Percentiles rank a stretch among this genome's conserved stretches.
phyloP scores from a whole-genome alignment of 2,329 filamentous ascomycete species.

The Ophiostoma australiae region DNA sequence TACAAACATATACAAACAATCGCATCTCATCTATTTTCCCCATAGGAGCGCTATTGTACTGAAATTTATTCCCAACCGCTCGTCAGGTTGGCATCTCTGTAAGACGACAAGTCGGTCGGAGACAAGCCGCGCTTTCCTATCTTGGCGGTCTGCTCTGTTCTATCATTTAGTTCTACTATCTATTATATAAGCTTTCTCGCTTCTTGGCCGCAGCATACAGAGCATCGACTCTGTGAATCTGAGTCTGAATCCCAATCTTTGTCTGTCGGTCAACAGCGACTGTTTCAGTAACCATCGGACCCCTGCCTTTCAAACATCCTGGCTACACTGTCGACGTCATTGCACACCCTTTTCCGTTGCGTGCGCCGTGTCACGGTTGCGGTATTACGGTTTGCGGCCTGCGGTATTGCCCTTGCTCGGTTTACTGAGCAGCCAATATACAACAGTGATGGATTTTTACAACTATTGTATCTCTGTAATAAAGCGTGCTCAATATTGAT shows the following conservation, averaged over 20 bases:
- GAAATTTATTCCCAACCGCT: too few species aligned
- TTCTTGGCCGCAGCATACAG: background rate
- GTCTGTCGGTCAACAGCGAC: too few species aligned
- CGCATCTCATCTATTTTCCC: too few species aligned
- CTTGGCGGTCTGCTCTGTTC: background rate
- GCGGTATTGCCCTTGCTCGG: background rate
- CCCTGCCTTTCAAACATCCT: constrained; percentile 5
- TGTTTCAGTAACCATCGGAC: background rate
- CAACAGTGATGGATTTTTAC: too few species aligned
- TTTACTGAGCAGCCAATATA: too few species aligned
- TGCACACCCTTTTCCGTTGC: background rate
- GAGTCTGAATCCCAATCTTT: too few species aligned
- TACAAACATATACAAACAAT: background rate
- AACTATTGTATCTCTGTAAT: background rate
- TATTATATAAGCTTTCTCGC: background rate
- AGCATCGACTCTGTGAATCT: too few species aligned
- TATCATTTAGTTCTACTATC: background rate
- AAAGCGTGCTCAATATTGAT: background rate
- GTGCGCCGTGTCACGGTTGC: background rate
- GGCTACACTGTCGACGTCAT: constrained; percentile 2
- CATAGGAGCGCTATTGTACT: too few species aligned
- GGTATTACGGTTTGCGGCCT: background rate
- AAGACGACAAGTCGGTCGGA: background rate
- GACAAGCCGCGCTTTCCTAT: background rate
- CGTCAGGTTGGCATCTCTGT: background rate